phyloP scores from a whole-genome alignment of 805 yeast species.

The Kuraishia borneana region DNA sequence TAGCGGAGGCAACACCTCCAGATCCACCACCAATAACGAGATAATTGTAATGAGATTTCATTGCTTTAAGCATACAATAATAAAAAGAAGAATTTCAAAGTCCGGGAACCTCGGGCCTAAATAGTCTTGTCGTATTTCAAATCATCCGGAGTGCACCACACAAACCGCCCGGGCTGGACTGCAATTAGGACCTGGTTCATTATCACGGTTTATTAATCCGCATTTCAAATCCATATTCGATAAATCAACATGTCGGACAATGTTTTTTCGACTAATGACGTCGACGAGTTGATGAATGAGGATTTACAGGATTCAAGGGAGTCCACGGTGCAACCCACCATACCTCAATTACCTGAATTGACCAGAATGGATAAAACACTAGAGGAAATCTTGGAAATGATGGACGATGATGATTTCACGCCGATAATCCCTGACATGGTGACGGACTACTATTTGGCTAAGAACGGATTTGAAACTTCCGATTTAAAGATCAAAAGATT shows the following conservation, averaged over 20 bases:
- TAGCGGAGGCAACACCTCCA: slow-evolving; percentile 97
- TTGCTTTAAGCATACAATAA: slow-evolving; percentile 13
- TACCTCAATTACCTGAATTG: slow-evolving; percentile 52
- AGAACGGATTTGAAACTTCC: slow-evolving; percentile 74
- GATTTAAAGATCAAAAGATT: slow-evolving; percentile 74
- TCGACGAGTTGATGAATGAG: slow-evolving; percentile 14
- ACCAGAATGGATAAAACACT: slow-evolving; percentile 73
- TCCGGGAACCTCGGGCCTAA: not conserved
- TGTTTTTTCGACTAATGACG: slow-evolving; percentile 10
- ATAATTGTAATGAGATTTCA: slow-evolving; percentile 64
- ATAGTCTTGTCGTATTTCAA: not conserved
- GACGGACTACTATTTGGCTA: slow-evolving; percentile 80
- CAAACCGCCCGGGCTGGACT: too few species aligned
- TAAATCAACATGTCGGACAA: slow-evolving; percentile 7
- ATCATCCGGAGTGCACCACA: not conserved
- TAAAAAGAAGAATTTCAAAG: not conserved
- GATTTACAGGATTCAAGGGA: slow-evolving; percentile 11
- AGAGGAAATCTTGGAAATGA: slow-evolving; percentile 71
- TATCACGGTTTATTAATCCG: not conserved
- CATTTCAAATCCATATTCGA: too few species aligned
- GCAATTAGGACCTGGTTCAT: too few species aligned
- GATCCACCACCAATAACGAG: slow-evolving; percentile 98
- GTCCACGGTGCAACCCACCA: slow-evolving; percentile 3
- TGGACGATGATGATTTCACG: slow-evolving; percentile 91
- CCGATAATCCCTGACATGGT: slow-evolving; percentile 97